Base-by-base conservation (phyloP, 352 stramenopile genomes). In the Phytophthora megakarya region DNA sequence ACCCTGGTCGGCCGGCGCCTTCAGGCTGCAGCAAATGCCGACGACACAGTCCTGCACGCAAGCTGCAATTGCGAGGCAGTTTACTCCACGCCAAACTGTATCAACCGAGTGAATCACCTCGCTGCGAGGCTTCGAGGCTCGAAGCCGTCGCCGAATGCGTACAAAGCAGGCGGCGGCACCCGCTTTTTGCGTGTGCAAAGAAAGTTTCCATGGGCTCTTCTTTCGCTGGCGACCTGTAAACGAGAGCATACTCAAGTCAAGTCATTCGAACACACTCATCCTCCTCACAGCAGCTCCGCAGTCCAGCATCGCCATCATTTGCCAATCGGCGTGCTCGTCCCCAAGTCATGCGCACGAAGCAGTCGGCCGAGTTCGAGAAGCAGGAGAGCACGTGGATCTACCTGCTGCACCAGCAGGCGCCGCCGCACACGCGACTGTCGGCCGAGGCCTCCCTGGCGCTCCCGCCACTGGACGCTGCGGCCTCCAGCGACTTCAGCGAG, bases 331-430 rank as follows among this genome's bases (percentile, higher is more conserved):
- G 37, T 30, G 57, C 28, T 56, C 18, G 46, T 47, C 38, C 45
- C 16, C 65, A 68, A 43, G 38, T 9, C 15, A 75, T 74, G 78
- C 75, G 75, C 44, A 87, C 78, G 28, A 82, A 87, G 37, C 61
- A 87, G 56, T 72, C 73, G 32, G 58, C 61, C 37, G 75, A 80
- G 33, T 73, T 76, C 45, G 65, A 87, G 66, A 58, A 76, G 48
- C 75, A 82, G 57, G 75, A 87, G 59, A 67, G 58, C 40, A 76
- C 78, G 38, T 84, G 75, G 75, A 82, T 82, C 59, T 84, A 81
- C 64, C 62, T 84, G 51, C 73, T 87, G 38, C 75, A 87, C 43
- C 70, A 81, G 39, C 78, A 79, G 49, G 66, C 68, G 50, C 78
- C 73, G 35, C 75, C 78, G 10, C 66, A 73, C 39, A 72, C 61